Percentiles rank a stretch among this genome's conserved stretches.
These are phyloP conservation scores for Aechmea fasciata DNA, from an alignment of 176 grass and related monocot genomes.

Conservation along the genomic window DNA sequence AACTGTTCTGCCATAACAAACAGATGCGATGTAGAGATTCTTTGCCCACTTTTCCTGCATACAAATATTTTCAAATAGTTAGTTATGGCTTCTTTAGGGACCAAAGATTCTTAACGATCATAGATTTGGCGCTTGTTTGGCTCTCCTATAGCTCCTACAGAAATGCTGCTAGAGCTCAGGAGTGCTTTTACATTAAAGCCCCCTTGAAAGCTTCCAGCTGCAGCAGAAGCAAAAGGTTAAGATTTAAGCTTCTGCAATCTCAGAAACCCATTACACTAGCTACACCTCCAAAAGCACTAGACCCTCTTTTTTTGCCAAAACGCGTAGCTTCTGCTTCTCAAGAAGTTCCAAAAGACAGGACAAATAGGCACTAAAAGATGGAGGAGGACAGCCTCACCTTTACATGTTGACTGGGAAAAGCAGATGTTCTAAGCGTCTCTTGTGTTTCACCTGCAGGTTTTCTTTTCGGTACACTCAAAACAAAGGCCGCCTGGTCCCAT, in stretches of 20 bases:
- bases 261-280: no score
- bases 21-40: conserved; percentile 75
- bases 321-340: no score
- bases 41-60: conserved; percentile 87
- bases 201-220: no score
- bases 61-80: not conserved
- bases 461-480: conserved; percentile 73
- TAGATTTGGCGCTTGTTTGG: not conserved
- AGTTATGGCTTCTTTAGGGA: not conserved
- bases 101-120: conserved; percentile 1
- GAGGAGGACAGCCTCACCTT: conserved; percentile 40
- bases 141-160: not conserved
- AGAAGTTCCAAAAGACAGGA: not conserved
- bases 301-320: not conserved
- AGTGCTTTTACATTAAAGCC: not conserved
- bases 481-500: conserved; percentile 68
- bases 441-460: conserved; percentile 93
- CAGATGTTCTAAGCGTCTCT: conserved; percentile 88
- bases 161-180: not conserved
- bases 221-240: not conserved
- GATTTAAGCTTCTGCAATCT: not conserved
- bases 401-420: conserved; percentile 90
- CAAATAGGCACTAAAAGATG: not conserved
- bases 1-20: conserved; percentile 91
- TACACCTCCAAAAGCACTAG: not conserved